phyloP scores from a whole-genome alignment of 345 rosid genomes.

The Aquilaria sinensis region DNA sequence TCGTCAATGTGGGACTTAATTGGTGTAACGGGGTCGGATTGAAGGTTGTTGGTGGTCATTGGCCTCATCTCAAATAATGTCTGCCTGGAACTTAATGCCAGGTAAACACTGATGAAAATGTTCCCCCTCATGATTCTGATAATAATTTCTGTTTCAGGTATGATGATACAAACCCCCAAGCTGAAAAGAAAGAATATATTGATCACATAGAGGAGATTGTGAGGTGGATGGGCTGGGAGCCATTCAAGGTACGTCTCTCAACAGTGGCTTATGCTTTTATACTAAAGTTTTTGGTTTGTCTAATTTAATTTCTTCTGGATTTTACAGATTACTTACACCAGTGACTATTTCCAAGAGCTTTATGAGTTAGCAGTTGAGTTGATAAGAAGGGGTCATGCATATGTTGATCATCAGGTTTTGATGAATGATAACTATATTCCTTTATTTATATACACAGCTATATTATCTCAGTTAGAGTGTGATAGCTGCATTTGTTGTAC shows the following conservation, averaged over 20 bases:
- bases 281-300: slow-evolving; percentile 8
- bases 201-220: slow-evolving; percentile 96
- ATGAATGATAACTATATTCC: neutral
- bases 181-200: slow-evolving; percentile 96
- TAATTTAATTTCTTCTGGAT: slow-evolving; percentile 14
- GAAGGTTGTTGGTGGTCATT: too few relatives aligned
- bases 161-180: slow-evolving; percentile 98
- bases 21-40: too few relatives aligned
- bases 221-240: slow-evolving; percentile 97
- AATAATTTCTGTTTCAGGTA: slow-evolving; percentile 34
- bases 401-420: slow-evolving; percentile 95
- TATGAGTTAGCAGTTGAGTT: slow-evolving; percentile 92
- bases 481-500: neutral
- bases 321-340: slow-evolving; percentile 86
- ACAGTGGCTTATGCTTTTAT: neutral
- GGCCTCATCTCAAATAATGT: too few relatives aligned
- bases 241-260: slow-evolving; percentile 59
- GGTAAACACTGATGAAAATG: neutral
- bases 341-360: slow-evolving; percentile 94
- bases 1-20: too few relatives aligned
- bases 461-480: slow-evolving; percentile 7
- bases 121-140: slow-evolving; percentile 9
- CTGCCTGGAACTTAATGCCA: neutral
- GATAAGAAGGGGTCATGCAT: slow-evolving; percentile 85
- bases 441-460: neutral